Evolutionary conservation across 768 basidiomycete genomes (phyloP).

Genomic region (Russula olivacea): DNA sequence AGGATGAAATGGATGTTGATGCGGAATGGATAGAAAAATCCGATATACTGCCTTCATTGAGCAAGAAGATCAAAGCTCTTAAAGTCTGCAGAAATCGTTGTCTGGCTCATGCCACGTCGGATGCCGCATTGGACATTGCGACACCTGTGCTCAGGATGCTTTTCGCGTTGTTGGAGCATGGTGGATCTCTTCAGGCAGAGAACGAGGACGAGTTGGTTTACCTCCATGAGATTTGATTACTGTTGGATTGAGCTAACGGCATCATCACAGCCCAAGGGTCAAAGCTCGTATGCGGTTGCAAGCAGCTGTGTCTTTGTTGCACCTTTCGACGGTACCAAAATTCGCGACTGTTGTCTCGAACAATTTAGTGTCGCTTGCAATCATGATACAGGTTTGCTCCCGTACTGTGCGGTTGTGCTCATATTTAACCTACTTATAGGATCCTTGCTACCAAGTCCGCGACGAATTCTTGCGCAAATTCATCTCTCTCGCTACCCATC

Average conservation of each 20-base stretch:
- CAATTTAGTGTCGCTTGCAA: conserved; percentile 63
- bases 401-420: neutral
- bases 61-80: conserved; percentile 66
- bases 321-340: conserved; percentile 54
- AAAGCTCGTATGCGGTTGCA: conserved; percentile 78
- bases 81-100: conserved; percentile 81
- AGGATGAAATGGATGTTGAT: conserved; percentile 55
- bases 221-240: neutral
- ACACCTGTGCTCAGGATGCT: conserved; percentile 75
- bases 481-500: conserved; percentile 50
- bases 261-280: conserved; percentile 44
- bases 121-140: conserved; percentile 59
- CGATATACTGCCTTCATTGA: conserved; percentile 50
- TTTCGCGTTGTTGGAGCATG: conserved; percentile 58
- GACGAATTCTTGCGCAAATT: conserved; percentile 72
- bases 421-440: conserved; percentile 41
- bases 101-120: conserved; percentile 55
- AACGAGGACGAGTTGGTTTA: conserved; percentile 44
- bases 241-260: conserved; percentile 21
- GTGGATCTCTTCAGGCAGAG: conserved; percentile 59
- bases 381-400: conserved; percentile 65
- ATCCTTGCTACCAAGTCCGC: conserved; percentile 84
- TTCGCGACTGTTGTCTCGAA: conserved; percentile 54
- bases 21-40: conserved; percentile 77
- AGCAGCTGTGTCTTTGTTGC: conserved; percentile 74